Base-by-base conservation (phyloP, 1,284 basidiomycete genomes). In the Cryptococcus sp. region DNA sequence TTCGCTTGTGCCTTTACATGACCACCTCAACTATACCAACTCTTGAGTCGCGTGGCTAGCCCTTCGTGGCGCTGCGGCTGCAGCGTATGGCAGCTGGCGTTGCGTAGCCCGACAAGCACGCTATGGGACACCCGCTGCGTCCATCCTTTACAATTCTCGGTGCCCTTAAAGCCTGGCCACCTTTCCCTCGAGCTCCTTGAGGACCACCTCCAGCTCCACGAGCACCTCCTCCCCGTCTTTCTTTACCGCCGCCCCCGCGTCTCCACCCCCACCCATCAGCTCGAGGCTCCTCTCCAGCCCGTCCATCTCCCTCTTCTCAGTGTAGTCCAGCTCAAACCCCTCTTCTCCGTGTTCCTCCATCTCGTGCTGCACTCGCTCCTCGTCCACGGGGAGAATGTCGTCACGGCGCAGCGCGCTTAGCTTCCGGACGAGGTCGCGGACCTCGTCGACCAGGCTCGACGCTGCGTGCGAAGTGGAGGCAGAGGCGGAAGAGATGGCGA, bases 401-500 rank as follows among this genome's bases (percentile, higher is more conserved):
- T 64, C 64, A 11, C 72, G 61, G 52, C 59, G 64, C 12, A 77
- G 56, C 11, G 57, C 44, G 0, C 57, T 56, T 1, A 77, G 60
- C 5, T 68, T 61, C 13, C 63, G 24, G 77, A 55, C 83, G 83
- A 84, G 56, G 84, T 82, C 63, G 82, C 82, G 65, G 77, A 81
- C 63, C 79, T 83, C 67, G 83, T 80, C 68, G 79, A 86, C 86
- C 84, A 90, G 7, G 84, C 16, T 80, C 76, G 4, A 85, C 86
- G 64, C 83, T 82, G 0, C 80, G 71, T 2, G 87, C 77, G 24
- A 36, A 46, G 84, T 28, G 28, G 57, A 40, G 18, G 50, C 12
- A 0, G 56, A 21, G 12, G 61, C 48, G 21, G 54, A 46, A 7
- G 60, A 52, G 28, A 65, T 60, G 5, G 67, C 49, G 11, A 76